These are phyloP conservation scores for Arachnomyces sp. DNA, from an alignment of 2,329 filamentous ascomycete genomes.

Conservation along the genomic window DNA sequence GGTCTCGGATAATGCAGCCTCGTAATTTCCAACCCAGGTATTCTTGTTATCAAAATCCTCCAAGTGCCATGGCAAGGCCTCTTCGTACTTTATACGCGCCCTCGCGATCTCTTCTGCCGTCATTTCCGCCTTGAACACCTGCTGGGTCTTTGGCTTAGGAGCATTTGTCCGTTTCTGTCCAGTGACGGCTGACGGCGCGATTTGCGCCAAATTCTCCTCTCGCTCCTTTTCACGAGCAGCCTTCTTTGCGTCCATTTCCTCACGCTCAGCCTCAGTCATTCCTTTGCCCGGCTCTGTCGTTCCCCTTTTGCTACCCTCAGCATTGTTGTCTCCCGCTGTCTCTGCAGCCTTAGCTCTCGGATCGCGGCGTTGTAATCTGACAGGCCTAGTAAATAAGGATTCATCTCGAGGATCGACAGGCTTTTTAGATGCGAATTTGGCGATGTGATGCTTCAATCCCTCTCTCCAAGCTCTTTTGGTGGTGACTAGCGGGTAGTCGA, in stretches of 20 bases:
- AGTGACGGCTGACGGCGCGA: slow-evolving; percentile 68
- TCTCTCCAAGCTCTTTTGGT: slow-evolving; percentile 74
- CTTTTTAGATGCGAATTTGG: slow-evolving; percentile 63
- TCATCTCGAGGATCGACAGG: slow-evolving; percentile 64
- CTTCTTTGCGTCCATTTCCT: slow-evolving; percentile 50
- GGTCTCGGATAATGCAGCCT: slow-evolving; percentile 73
- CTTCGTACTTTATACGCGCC: slow-evolving; percentile 69
- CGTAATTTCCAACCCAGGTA: slow-evolving; percentile 85
- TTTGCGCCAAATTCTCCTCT: slow-evolving; percentile 81
- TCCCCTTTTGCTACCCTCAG: slow-evolving; percentile 31
- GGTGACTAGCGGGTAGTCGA: slow-evolving; percentile 64
- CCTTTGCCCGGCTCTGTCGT: slow-evolving; percentile 41
- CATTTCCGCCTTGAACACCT: slow-evolving; percentile 74
- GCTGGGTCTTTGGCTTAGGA: slow-evolving; percentile 71
- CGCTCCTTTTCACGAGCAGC: slow-evolving; percentile 78
- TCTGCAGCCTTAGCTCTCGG: slow-evolving; percentile 50
- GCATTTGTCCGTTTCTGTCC: slow-evolving; percentile 60
- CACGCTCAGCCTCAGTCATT: slow-evolving; percentile 59
- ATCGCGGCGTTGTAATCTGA: slow-evolving; percentile 82
- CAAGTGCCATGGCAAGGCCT: slow-evolving; percentile 90
- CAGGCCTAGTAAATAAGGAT: slow-evolving; percentile 75
- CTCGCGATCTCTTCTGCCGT: slow-evolving; percentile 62
- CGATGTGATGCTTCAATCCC: slow-evolving; percentile 76
- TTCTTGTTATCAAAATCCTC: slow-evolving; percentile 96
- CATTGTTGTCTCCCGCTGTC: slow-evolving; percentile 34